Base-by-base conservation (phyloP, 805 yeast species). In the Barnettozyma sp. region DNA sequence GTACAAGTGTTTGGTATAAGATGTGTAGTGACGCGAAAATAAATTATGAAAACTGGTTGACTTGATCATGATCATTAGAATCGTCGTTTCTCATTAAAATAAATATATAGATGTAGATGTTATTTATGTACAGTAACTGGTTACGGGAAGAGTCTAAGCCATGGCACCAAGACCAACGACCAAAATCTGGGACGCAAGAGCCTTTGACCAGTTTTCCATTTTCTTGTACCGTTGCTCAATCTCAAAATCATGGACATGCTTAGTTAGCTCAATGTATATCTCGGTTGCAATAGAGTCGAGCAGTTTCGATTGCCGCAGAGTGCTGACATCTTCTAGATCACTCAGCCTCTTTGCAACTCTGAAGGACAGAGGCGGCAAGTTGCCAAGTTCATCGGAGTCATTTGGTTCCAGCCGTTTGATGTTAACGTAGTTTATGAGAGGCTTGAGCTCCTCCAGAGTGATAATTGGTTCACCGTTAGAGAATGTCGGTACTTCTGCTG, bases 361-460 rank as follows among this genome's bases (percentile, higher is more conserved):
- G 40, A 66, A 65, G 15, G 57, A 54, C 20, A 65, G 42, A 1
- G 49, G 52, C 15, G 52, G 49, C 9, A 61, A 49, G 5, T 42
- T 25, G 38, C 52, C 52, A 48, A 53, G 26, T 41, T 51, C 30
- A 26, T 44, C 45, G 16, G 38, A 42, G 15, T 39, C 42, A 12
- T 20, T 24, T 6, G 24, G 13, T 21, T 39, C 42, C 8, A 24
- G 27, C 42, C 60, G 61, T 46, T 59, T 66, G 42, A 63, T 65
- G 47, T 82, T 82, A 26, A 82, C 70, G 42, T 71, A 80, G 3
- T 78, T 62, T 9, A 82, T 67, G 31, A 82, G 59, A 1, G 82
- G 74, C 43, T 76, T 68, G 47, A 82, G 56, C 46, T 79, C 79
- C 13, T 74, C 73, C 33, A 74, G 55, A 1, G 79, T 65, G 6